Conservation (phyloP, 345 rosid genomes). For the Salix udensis region DNA sequence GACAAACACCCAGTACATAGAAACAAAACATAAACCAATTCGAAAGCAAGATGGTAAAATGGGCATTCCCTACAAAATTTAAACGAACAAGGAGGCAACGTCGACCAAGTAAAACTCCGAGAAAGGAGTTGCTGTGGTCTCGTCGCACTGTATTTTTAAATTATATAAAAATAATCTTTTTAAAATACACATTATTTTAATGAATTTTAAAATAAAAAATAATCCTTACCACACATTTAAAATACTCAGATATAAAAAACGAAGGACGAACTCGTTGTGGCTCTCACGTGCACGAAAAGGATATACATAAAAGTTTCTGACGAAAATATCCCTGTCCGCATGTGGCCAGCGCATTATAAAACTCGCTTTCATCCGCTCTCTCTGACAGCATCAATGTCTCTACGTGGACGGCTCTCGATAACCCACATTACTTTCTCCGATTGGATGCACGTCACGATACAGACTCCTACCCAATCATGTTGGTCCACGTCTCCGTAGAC, state of each 20-base stretch:
- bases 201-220: no score
- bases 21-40: no score
- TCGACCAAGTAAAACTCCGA: background rate
- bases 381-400: constrained; percentile 3
- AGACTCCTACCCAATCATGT: background rate
- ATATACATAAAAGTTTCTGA: background rate
- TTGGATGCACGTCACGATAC: constrained; percentile 15
- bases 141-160: no score
- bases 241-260: no score
- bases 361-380: background rate
- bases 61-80: no score
- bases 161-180: no score
- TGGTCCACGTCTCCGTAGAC: constrained; percentile 35
- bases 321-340: constrained; percentile 19
- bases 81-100: background rate
- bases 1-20: no score
- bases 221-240: no score
- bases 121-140: background rate
- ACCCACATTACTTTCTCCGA: constrained; percentile 3
- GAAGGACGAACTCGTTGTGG: background rate
- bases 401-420: constrained; percentile 30
- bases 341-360: background rate
- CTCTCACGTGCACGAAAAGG: background rate
- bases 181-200: no score
- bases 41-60: no score